A percentile compares a stretch with the other conserved stretches of the same genome.
phyloP scores from a whole-genome alignment of 2,329 filamentous ascomycete genomes.

The Myriosclerotinia duriaeana region DNA sequence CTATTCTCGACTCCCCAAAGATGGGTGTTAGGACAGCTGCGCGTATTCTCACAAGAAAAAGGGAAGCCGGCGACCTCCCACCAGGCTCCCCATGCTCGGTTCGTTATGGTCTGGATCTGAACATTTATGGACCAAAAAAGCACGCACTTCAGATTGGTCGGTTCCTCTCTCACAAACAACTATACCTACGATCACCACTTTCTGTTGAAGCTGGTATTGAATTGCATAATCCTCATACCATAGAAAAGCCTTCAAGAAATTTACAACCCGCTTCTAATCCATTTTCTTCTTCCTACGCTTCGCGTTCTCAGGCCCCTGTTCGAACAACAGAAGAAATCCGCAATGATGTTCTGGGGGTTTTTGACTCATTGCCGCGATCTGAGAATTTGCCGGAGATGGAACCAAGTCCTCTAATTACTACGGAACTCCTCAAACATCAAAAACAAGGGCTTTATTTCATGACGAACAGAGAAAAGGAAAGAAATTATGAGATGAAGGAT shows the following conservation, averaged over 20 bases:
- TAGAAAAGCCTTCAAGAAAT: constrained; percentile 34
- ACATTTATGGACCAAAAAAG: constrained; percentile 74
- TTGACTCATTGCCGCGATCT: constrained; percentile 75
- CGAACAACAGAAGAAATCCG: constrained; percentile 84
- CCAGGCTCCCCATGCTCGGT: constrained; percentile 62
- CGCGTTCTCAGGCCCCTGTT: constrained; percentile 39
- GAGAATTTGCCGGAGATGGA: constrained; percentile 76
- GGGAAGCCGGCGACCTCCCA: constrained; percentile 57
- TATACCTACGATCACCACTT: constrained; percentile 66
- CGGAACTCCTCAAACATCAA: constrained; percentile 76
- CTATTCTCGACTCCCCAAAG: constrained; percentile 65
- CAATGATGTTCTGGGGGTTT: constrained; percentile 80
- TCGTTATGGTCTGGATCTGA: constrained; percentile 65
- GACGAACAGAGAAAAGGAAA: constrained; percentile 70
- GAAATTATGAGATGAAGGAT: constrained; percentile 57
- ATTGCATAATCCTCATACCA: constrained; percentile 72
- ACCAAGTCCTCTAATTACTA: constrained; percentile 60
- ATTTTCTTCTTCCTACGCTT: constrained; percentile 41
- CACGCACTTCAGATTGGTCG: constrained; percentile 65
- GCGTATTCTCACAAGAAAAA: constrained; percentile 66
- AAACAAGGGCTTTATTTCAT: constrained; percentile 90
- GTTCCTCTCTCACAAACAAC: constrained; percentile 62
- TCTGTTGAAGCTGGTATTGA: constrained; percentile 66
- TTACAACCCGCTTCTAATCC: constrained; percentile 34
- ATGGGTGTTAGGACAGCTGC: constrained; percentile 67